Base-by-base conservation (phyloP, 1,284 basidiomycete genomes). In the Trichosporon sp. region DNA sequence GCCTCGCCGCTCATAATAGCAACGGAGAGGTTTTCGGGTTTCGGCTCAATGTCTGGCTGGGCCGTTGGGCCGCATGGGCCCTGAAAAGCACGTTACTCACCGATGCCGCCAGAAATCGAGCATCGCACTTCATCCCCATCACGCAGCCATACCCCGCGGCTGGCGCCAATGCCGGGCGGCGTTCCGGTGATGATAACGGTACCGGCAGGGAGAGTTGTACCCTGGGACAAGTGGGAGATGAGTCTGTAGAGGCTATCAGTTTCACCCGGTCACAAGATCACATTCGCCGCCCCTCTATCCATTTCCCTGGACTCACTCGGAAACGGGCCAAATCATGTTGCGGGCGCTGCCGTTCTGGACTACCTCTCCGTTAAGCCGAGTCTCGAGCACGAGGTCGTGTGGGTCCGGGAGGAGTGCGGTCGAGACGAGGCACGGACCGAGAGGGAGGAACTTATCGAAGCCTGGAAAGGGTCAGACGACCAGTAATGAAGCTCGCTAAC, bases 141-240 rank as follows among this genome's bases (percentile, higher is more conserved):
- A 80, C 89, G 89, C 34, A 95, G 85, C 78, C 88, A 91, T 11
- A 90, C 68, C 0, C 89, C 86, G 76, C 86, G 87, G 51, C 89
- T 89, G 73, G 90, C 92, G 0, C 92, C 92, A 34, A 93, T 91
- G 27, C 91, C 82, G 1, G 80, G 75, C 1, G 90, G 90, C 1
- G 90, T 91, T 2, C 90, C 90, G 62, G 92, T 94, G 75, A 92
- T 86, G 76, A 94, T 90, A 71, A 94, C 85, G 0, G 89, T 88
- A 0, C 93, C 93, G 0, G 92, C 88, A 72, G 89, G 87, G 31
- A 96, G 88, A 0, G 93, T 95, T 2, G 92, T 93, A 0, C 90
- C 92, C 76, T 91, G 89, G 0, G 91, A 93, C 35, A 94, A 87
- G 84, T 89, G 91, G 0, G 91, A 85, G 65, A 95, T 71, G 67